A percentile compares a stretch with the other conserved stretches of the same genome.
Evolutionary conservation across 2,329 filamentous ascomycete genomes (phyloP).

Genomic region (Botrytis galanthina): DNA sequence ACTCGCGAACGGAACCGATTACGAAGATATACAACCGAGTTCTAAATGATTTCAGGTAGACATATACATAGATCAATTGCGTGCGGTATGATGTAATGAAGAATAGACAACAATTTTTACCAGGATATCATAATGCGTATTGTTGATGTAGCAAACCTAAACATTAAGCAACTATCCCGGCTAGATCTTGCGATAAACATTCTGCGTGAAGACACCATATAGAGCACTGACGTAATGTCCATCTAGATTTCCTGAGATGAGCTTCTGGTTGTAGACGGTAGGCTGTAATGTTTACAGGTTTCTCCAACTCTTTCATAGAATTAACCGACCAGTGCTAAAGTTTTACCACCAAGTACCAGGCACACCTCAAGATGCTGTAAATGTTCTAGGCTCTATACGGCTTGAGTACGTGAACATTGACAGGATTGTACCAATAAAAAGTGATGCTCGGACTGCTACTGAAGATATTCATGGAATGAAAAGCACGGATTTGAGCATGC

Average conservation of each 20-base stretch:
- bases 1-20: background rate
- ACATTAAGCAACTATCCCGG: background rate
- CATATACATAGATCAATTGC: rapidly evolving
- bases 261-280: background rate
- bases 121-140: rapidly evolving
- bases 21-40: background rate
- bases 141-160: background rate
- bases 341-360: background rate
- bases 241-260: no score
- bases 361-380: background rate
- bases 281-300: background rate
- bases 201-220: background rate
- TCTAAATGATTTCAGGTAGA: rapidly evolving
- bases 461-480: background rate
- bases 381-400: background rate
- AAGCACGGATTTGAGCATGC: background rate
- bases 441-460: background rate
- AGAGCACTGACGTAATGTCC: no score
- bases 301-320: background rate
- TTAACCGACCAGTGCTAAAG: background rate
- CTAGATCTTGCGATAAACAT: background rate
- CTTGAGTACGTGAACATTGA: background rate
- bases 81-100: background rate
- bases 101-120: rapidly evolving
- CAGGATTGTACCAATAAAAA: background rate